Evolutionary conservation across 192 early-diverging fungal species (phyloP).

Genomic region (Tieghemiomyces parasiticus): DNA sequence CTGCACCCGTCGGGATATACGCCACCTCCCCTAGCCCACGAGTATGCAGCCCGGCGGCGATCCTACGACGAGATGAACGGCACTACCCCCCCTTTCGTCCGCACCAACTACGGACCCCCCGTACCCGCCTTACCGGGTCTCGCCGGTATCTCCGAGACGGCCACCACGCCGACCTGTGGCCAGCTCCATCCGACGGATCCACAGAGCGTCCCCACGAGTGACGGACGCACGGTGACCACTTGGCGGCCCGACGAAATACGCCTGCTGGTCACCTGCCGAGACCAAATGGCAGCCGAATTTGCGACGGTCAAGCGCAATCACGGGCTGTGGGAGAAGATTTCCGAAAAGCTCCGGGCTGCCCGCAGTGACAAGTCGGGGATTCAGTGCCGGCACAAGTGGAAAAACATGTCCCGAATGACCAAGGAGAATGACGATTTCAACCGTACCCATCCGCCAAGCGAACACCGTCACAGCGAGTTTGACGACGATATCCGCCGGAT

Average conservation of each 20-base stretch:
- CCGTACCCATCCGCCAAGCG: background rate
- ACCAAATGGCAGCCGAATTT: background rate
- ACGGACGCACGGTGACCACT: background rate
- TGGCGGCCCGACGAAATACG: background rate
- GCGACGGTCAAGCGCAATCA: constrained; percentile 3
- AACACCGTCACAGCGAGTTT: background rate
- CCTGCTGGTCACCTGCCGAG: background rate
- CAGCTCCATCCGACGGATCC: too few species aligned
- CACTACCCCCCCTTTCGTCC: too few species aligned
- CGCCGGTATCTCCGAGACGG: too few species aligned
- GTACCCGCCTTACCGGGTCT: too few species aligned
- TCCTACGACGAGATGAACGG: too few species aligned
- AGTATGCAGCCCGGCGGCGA: too few species aligned
- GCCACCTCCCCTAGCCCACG: too few species aligned
- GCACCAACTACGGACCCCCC: too few species aligned
- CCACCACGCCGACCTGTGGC: too few species aligned
- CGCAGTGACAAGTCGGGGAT: constrained; percentile 1
- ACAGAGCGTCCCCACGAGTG: too few species aligned
- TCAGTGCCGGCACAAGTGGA: constrained; percentile 12
- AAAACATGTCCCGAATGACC: constrained; percentile 6
- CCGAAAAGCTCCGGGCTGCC: background rate
- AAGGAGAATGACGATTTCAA: constrained; percentile 7
- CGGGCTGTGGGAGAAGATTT: background rate
- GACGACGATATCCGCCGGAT: background rate
- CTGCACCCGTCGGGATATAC: too few species aligned